phyloP scores from a whole-genome alignment of 768 basidiomycete genomes.

The Crassisporium funariophilum region DNA sequence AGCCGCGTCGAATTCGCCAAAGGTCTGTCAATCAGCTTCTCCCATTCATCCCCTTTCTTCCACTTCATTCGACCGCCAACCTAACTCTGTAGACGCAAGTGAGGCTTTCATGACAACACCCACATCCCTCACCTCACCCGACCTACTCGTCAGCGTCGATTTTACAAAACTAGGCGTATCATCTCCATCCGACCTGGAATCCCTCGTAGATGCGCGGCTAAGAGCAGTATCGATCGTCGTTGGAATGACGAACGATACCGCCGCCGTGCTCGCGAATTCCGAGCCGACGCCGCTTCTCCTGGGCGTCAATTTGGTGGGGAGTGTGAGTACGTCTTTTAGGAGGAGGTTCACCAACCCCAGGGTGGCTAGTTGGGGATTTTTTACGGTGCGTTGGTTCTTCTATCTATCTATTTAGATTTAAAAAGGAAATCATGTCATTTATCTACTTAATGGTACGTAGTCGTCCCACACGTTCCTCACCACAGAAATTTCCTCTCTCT shows the following conservation, averaged over 20 bases:
- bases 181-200: too few relatives aligned
- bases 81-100: too few relatives aligned
- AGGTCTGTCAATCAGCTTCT: neutral
- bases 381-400: too few relatives aligned
- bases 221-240: constrained; percentile 9
- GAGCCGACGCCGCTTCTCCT: constrained; percentile 15
- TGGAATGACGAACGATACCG: constrained; percentile 13
- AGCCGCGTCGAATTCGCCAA: neutral
- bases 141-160: constrained; percentile 19
- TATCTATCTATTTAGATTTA: too few relatives aligned
- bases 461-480: constrained; percentile 12
- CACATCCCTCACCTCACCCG: constrained; percentile 6
- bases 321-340: constrained; percentile 4
- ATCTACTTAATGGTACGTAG: constrained; percentile 1
- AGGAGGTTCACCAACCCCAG: too few relatives aligned
- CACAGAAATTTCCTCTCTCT: constrained; percentile 6
- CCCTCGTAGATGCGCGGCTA: too few relatives aligned
- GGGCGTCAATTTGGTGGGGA: constrained; percentile 16
- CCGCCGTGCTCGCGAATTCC: constrained; percentile 9
- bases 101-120: neutral
- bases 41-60: neutral
- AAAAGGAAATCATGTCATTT: constrained; percentile 8
- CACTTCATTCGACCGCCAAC: neutral
- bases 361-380: too few relatives aligned
- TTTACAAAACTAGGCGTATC: constrained; percentile 13